Percentiles rank a stretch among this genome's conserved stretches.
Conservation (phyloP, 768 basidiomycete genomes). For the Boletus rubescentipes region DNA sequence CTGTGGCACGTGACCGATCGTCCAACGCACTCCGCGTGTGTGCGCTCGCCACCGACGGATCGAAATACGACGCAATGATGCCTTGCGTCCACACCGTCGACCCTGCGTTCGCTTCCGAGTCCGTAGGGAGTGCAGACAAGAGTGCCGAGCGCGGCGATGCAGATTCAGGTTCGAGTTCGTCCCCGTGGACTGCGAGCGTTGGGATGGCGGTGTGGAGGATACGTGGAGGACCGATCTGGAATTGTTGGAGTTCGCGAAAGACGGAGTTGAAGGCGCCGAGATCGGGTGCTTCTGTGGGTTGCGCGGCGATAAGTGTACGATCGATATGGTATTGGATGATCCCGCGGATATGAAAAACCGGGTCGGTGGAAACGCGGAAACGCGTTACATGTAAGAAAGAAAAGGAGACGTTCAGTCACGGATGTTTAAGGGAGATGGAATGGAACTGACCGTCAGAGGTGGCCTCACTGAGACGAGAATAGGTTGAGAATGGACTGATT, state of each 20-base stretch:
- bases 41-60: conserved; percentile 30
- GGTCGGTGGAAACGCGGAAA: conserved; percentile 4
- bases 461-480: conserved; percentile 44
- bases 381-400: background rate
- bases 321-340: background rate
- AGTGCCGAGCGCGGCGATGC: conserved; percentile 29
- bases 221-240: conserved; percentile 46
- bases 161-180: conserved; percentile 24
- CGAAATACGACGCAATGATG: conserved; percentile 58
- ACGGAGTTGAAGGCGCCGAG: conserved; percentile 71
- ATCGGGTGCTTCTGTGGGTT: conserved; percentile 57
- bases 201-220: conserved; percentile 21
- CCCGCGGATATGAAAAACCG: conserved; percentile 11
- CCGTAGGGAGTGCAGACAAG: conserved; percentile 26
- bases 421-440: background rate
- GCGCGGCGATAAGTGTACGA: background rate
- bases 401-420: conserved; percentile 4
- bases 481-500: conserved; percentile 41
- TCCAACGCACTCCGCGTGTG: conserved; percentile 27
- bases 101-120: conserved; percentile 42
- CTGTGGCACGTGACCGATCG: conserved; percentile 27
- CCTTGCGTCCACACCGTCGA: conserved; percentile 68
- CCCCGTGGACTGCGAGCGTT: conserved; percentile 4
- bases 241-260: conserved; percentile 60
- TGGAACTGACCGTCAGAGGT: conserved; percentile 48